Base-by-base conservation (phyloP, 306 rosid species). In the Quillaja saponaria region DNA sequence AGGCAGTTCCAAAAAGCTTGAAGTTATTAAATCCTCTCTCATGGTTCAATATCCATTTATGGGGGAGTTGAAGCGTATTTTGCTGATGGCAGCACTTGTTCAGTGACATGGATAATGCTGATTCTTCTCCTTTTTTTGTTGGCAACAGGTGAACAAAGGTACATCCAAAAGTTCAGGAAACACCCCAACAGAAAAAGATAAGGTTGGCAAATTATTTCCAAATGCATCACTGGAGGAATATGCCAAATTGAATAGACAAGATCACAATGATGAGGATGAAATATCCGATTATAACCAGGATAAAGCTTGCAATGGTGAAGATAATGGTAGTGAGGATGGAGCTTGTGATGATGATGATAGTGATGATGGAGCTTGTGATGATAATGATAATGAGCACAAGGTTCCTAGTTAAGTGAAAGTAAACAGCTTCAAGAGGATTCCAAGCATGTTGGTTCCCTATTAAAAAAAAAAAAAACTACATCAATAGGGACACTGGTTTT, bases 121-220 rank as follows among this genome's bases (percentile, higher is more conserved):
- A 80, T 38, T 41, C 16, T 35, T 40, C 48, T 60, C 25, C 48
- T 17, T 41, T 50, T 54, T 20, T 68, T 69, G 55, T 12, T 39
- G 53, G 38, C 21, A 49, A 68, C 81, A 89, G 96, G 79, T 92
- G 96, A 77, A 86, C 77, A 85, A 78, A 73, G 86, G 58, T 1
- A 86, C 80, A 47, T 10, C 85, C 13, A 78, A 76, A 37, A 69
- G 76, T 72, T 71, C 77, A 17, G 69, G 10, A 6, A 59, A 75
- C 55, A 28, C 58, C n/a, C 44, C 69, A 2, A 49, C 74, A 8
- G 66, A 75, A 47, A 73, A 59, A 45, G 96, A 68, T 41, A 73
- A 82, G 82, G 95, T 60, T 57, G 83, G 87, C 12, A 74, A 84
- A 39, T 57, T 79, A 64, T 84, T 79, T 49, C 95, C 88, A 13